These are phyloP conservation scores for Diaporthe australafricana DNA, from an alignment of 2,329 filamentous ascomycete genomes.

Conservation along the genomic window DNA sequence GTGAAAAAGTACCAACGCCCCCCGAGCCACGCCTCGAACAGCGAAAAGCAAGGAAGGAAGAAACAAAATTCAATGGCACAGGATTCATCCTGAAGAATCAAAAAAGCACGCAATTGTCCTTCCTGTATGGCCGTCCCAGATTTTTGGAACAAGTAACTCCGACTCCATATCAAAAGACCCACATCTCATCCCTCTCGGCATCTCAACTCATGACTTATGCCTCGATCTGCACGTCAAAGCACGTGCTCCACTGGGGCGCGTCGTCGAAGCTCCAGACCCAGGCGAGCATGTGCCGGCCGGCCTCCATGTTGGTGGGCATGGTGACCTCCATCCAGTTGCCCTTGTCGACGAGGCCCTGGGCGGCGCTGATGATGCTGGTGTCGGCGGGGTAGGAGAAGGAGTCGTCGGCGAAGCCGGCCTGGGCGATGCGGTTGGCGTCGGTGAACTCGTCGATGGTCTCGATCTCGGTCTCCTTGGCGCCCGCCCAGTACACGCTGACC, in stretches of 20 bases:
- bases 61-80: conserved; percentile 28
- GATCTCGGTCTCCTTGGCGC: conserved; percentile 26
- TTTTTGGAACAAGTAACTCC: conserved; percentile 14
- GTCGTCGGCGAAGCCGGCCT: conserved; percentile 21
- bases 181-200: conserved; percentile 13
- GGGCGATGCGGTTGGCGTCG: conserved; percentile 24
- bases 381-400: conserved; percentile 25
- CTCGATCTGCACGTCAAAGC: conserved; percentile 20
- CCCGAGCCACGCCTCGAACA: background rate
- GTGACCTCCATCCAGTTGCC: conserved; percentile 26
- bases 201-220: conserved; percentile 22
- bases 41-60: conserved; percentile 8
- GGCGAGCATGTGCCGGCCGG: conserved; percentile 24
- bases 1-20: conserved; percentile 19
- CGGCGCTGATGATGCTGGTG: conserved; percentile 22
- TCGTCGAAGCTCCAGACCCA: conserved; percentile 23
- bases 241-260: conserved; percentile 23
- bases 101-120: conserved; percentile 4
- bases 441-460: conserved; percentile 27
- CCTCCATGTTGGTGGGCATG: conserved; percentile 23
- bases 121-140: conserved; percentile 7
- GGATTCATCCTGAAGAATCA: conserved; percentile 1
- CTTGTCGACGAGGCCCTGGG: conserved; percentile 23
- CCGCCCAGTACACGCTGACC: conserved; percentile 27
- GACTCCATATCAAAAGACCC: conserved; percentile 20